phyloP scores from a whole-genome alignment of 441 rosid species.

The Biscutella laevigata region DNA sequence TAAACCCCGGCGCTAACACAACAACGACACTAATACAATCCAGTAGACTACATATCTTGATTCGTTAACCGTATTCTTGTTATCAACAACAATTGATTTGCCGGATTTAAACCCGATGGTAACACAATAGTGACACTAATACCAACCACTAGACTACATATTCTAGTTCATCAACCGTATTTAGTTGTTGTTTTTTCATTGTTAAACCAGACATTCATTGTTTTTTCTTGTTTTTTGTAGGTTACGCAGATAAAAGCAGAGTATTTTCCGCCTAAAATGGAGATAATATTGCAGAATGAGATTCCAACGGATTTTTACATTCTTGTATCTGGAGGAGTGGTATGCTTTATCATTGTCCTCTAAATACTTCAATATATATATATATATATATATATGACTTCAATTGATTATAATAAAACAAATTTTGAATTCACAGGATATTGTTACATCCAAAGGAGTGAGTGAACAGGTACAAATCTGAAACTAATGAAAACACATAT shows the following conservation, averaged over 20 bases:
- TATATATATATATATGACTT: too few relatives aligned
- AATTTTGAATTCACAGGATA: slow-evolving; percentile 51
- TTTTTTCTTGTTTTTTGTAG: slow-evolving; percentile 26
- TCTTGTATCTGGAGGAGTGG: slow-evolving; percentile 86
- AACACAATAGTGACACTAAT: too few relatives aligned
- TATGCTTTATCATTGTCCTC: slow-evolving; percentile 22
- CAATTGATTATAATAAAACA: too few relatives aligned
- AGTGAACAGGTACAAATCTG: slow-evolving; percentile 60
- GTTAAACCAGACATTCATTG: neutral
- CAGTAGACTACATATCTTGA: too few relatives aligned
- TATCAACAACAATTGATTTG: too few relatives aligned
- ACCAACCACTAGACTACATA: too few relatives aligned
- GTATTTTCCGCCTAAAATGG: slow-evolving; percentile 81
- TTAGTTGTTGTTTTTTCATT: neutral
- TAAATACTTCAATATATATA: neutral
- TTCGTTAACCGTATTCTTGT: too few relatives aligned
- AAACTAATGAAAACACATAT: neutral
- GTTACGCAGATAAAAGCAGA: slow-evolving; percentile 81
- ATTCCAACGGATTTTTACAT: slow-evolving; percentile 87
- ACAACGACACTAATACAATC: too few relatives aligned
- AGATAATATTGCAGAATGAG: slow-evolving; percentile 80
- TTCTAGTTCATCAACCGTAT: too few relatives aligned
- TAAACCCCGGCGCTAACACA: too few relatives aligned
- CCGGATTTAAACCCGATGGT: too few relatives aligned
- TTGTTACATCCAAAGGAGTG: slow-evolving; percentile 57